A percentile compares a stretch with the other conserved stretches of the same genome.
Conservation (phyloP, 2,329 filamentous ascomycete genomes). For the Verticillium alfalfae region DNA sequence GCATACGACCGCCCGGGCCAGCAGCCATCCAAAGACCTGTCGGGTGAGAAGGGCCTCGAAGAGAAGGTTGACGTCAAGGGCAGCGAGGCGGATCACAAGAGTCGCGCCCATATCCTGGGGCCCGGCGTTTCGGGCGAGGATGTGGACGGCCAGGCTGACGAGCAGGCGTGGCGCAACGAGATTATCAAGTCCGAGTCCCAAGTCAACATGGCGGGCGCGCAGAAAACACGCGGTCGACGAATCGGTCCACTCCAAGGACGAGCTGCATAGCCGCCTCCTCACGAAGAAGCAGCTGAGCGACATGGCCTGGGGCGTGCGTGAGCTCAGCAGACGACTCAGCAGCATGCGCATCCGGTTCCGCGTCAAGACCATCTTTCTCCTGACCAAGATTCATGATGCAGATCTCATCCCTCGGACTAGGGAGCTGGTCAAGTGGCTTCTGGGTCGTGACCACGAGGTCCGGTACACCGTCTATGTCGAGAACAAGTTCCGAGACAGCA, state of each 20-base stretch:
- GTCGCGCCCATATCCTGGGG: slow-evolving; percentile 53
- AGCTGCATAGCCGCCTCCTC: slow-evolving; percentile 63
- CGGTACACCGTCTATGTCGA: slow-evolving; percentile 80
- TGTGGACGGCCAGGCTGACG: slow-evolving; percentile 48
- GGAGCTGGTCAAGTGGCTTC: slow-evolving; percentile 73
- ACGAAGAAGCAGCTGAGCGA: slow-evolving; percentile 94
- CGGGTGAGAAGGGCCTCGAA: slow-evolving; percentile 19
- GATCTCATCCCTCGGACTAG: slow-evolving; percentile 72
- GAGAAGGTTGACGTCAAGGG: slow-evolving; percentile 28
- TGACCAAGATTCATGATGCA: slow-evolving; percentile 89
- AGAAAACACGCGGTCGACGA: slow-evolving; percentile 19
- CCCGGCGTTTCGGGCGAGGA: slow-evolving; percentile 35
- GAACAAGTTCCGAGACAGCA: slow-evolving; percentile 64
- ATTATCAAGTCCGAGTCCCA: slow-evolving; percentile 38
- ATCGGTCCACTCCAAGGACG: slow-evolving; percentile 9
- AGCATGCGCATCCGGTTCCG: slow-evolving; percentile 78
- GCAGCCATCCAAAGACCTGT: slow-evolving; percentile 13
- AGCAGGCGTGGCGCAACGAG: slow-evolving; percentile 47
- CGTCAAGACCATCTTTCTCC: slow-evolving; percentile 76
- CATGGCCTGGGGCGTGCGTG: slow-evolving; percentile 93
- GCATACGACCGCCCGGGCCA: slow-evolving; percentile 13
- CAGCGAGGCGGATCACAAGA: slow-evolving; percentile 48
- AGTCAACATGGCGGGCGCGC: slow-evolving; percentile 24
- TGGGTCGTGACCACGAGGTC: slow-evolving; percentile 62
- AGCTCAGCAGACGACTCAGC: slow-evolving; percentile 79